phyloP scores from a whole-genome alignment of 1,139 yeast genomes.

The Candida labiduridarum region DNA sequence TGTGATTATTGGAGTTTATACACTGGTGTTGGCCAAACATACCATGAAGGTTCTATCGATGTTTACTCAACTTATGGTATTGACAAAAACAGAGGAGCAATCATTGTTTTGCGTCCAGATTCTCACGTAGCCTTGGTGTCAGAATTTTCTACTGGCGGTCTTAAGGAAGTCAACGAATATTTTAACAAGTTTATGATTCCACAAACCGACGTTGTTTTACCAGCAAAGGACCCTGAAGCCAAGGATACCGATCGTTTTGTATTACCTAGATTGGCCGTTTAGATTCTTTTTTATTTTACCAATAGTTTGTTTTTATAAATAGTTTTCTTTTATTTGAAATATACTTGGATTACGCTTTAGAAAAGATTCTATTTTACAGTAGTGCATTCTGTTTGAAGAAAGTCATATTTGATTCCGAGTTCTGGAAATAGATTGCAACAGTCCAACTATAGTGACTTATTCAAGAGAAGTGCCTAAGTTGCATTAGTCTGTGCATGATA shows the following conservation, averaged over 20 bases:
- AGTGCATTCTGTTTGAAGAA: too few relatives aligned
- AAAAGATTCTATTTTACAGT: too few relatives aligned
- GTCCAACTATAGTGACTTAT: too few relatives aligned
- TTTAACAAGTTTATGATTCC: conserved; percentile 25
- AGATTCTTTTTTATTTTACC: not conserved
- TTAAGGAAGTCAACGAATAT: conserved; percentile 21
- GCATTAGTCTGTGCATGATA: too few relatives aligned
- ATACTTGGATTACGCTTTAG: not conserved
- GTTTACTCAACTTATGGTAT: conserved; percentile 27
- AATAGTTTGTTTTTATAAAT: not conserved
- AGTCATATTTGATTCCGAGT: too few relatives aligned
- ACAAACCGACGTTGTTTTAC: conserved; percentile 16
- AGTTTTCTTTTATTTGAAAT: not conserved
- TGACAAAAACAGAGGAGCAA: conserved; percentile 24
- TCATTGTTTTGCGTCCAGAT: conserved; percentile 36
- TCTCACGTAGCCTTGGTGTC: conserved; percentile 31
- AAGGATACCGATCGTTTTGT: conserved; percentile 10
- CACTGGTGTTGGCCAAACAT: conserved; percentile 21
- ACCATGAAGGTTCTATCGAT: conserved; percentile 13
- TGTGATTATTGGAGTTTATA: conserved; percentile 31
- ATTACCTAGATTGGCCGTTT: conserved; percentile 5
- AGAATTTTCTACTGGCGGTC: conserved; percentile 19
- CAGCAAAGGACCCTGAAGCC: conserved; percentile 9
- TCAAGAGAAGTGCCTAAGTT: too few relatives aligned
- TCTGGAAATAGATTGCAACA: too few relatives aligned